Evolutionary conservation across 306 rosid species (phyloP), one percentile per base, ranked within the genome.

Genomic region (Sophora flavescens): DNA sequence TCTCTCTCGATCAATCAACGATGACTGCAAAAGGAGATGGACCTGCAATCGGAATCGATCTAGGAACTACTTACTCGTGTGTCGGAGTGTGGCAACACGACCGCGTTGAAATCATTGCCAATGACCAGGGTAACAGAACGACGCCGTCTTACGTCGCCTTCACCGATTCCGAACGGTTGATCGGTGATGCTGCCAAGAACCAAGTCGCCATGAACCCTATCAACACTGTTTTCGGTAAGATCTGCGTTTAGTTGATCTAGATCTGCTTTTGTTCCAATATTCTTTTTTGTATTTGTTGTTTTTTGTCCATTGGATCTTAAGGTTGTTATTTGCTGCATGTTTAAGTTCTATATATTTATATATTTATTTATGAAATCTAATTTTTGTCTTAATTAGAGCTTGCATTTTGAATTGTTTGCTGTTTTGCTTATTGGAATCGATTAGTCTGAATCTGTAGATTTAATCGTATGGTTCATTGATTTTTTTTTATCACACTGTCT

Each of bases 1-100:
- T 30, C 32, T 30, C 22, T 22, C 22, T n/a, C n/a, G n/a, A n/a
- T 22, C 22, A n/a, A 1, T 30, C 15, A 6, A 41, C 15, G 15
- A 90, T 90, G 96, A 84, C 93, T 1, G 87, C 69, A 2, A 86
- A 82, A 73, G 90, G 92, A 6, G 91, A 90, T 1, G 89, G 92
- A 0, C 92, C 89, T 2, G 95, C 92, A 0, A 88, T 90, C 35
- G 90, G 95, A 14, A 90, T 88, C 30, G 92, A 90, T 77, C 92
- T 90, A 3, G 89, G 89, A 8, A 90, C 90, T 0, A 88, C 90
- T 0, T 86, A 90, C 86, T 90, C 96, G 3, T 88, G 92, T 60
- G 96, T 90, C 6, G 96, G 91, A 13, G 91, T 86, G 0, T 90
- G 92, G 96, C 91, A 88, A 54, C 89, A 88, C 38, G 92, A 88